phyloP scores from a whole-genome alignment of 139 green algal species.

The Desmodesmus armatus region DNA sequence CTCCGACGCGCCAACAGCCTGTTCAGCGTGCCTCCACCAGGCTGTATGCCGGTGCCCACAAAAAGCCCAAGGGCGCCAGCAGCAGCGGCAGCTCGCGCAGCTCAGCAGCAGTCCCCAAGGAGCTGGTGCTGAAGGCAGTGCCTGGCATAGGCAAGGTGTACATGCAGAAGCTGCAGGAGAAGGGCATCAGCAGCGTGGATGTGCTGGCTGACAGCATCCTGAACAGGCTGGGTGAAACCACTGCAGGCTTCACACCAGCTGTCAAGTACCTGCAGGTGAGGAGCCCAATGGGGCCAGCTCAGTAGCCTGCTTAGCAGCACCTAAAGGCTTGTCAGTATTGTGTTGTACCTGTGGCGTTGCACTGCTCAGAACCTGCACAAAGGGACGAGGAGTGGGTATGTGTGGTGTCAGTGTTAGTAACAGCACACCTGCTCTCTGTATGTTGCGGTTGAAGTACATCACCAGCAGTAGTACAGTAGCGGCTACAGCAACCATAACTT shows the following conservation, averaged over 20 bases:
- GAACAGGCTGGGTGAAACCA: not conserved
- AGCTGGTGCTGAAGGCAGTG: conserved; percentile 11
- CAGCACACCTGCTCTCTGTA: not conserved
- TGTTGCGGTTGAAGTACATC: not conserved
- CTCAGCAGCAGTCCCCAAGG: not conserved
- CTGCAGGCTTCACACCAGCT: conserved; percentile 29
- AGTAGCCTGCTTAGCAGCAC: not conserved
- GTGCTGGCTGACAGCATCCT: conserved; percentile 58
- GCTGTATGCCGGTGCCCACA: not conserved
- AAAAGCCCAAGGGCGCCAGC: not conserved
- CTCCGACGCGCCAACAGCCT: too few species aligned
- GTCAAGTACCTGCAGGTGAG: conserved; percentile 57
- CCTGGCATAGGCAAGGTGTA: conserved; percentile 50
- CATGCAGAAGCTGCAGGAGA: conserved; percentile 50
- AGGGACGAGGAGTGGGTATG: too few species aligned
- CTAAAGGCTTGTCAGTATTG: too few species aligned
- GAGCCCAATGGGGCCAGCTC: too few species aligned
- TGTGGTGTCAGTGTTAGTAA: too few species aligned
- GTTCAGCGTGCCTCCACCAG: too few species aligned
- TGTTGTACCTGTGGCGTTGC: too few species aligned
- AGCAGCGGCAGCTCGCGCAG: not conserved
- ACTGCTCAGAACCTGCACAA: too few species aligned
- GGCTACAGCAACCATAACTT: not conserved
- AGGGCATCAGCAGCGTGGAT: conserved; percentile 54
- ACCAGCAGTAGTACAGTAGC: not conserved